Percentiles rank a stretch among this genome's conserved stretches.
These are phyloP conservation scores for Cruciata laevipes DNA, from an alignment of 257 asterid species.

Conservation along the genomic window DNA sequence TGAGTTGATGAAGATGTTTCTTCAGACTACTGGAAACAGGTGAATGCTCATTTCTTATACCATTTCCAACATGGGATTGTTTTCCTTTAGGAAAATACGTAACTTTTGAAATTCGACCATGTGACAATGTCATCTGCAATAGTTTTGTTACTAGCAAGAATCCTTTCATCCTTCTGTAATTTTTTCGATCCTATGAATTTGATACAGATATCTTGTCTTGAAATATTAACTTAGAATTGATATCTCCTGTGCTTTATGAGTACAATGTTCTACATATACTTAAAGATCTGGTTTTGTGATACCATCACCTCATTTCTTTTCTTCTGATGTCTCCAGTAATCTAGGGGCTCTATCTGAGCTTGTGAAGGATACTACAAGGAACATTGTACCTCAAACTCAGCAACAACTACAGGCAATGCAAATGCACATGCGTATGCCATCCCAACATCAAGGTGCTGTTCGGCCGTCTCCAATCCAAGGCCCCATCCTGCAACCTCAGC, in stretches of 20 bases:
- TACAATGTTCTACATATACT: not conserved
- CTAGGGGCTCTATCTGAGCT: slow-evolving; percentile 61
- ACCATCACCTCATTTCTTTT: slow-evolving; percentile 6
- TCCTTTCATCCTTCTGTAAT: not conserved
- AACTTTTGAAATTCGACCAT: not conserved
- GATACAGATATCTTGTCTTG: not conserved
- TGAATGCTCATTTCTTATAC: slow-evolving; percentile 27
- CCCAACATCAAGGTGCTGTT: slow-evolving; percentile 55
- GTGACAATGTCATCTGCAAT: too few relatives aligned
- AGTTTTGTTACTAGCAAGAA: too few relatives aligned
- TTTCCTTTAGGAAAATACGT: not conserved
- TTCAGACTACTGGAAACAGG: slow-evolving; percentile 78
- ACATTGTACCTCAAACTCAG: slow-evolving; percentile 49
- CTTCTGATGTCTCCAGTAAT: slow-evolving; percentile 56
- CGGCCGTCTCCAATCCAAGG: slow-evolving; percentile 67
- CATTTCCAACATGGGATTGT: slow-evolving; percentile 12
- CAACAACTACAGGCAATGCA: slow-evolving; percentile 62
- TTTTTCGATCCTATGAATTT: not conserved
- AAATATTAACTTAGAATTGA: not conserved
- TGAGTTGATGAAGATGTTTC: slow-evolving; percentile 88
- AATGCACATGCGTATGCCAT: slow-evolving; percentile 54
- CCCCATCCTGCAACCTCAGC: slow-evolving; percentile 63
- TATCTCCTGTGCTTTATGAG: not conserved
- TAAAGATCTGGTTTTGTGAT: not conserved
- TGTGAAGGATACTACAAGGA: slow-evolving; percentile 72